phyloP scores from a whole-genome alignment of 768 basidiomycete species.

The Asterophora parasitica region DNA sequence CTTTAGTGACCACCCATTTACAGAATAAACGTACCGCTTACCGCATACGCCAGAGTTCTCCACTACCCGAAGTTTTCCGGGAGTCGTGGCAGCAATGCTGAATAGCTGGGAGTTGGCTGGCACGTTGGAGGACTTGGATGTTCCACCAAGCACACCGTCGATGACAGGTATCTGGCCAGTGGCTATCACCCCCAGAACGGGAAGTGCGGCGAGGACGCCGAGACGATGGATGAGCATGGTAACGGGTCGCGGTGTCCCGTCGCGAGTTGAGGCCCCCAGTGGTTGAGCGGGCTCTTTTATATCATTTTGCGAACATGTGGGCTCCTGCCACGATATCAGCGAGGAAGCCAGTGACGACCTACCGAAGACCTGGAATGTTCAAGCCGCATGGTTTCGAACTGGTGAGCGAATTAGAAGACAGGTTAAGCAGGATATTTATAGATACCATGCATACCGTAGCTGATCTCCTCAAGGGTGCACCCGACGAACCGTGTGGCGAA shows the following conservation, averaged over 20 bases:
- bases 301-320: not conserved
- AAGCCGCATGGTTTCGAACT: not conserved
- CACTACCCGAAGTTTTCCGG: constrained; percentile 48
- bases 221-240: constrained; percentile 6
- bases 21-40: constrained; percentile 16
- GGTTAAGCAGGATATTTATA: not conserved
- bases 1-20: not conserved
- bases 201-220: constrained; percentile 2
- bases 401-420: not conserved
- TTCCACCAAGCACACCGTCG: constrained; percentile 48
- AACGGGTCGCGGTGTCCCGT: not conserved
- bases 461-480: not conserved
- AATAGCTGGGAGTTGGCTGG: constrained; percentile 13
- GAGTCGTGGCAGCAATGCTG: constrained; percentile 25
- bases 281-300: constrained; percentile 1
- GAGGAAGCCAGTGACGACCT: no score
- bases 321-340: not conserved
- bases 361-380: no score
- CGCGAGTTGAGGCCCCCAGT: no score
- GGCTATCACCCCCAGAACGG: constrained; percentile 6
- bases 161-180: constrained; percentile 43
- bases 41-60: constrained; percentile 64
- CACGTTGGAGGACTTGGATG: constrained; percentile 21
- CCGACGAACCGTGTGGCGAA: no score
- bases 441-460: not conserved